Percentiles rank a stretch among this genome's conserved stretches.
Evolutionary conservation across 2,329 filamentous ascomycete species (phyloP).

Genomic region (Thielaviopsis populi): DNA sequence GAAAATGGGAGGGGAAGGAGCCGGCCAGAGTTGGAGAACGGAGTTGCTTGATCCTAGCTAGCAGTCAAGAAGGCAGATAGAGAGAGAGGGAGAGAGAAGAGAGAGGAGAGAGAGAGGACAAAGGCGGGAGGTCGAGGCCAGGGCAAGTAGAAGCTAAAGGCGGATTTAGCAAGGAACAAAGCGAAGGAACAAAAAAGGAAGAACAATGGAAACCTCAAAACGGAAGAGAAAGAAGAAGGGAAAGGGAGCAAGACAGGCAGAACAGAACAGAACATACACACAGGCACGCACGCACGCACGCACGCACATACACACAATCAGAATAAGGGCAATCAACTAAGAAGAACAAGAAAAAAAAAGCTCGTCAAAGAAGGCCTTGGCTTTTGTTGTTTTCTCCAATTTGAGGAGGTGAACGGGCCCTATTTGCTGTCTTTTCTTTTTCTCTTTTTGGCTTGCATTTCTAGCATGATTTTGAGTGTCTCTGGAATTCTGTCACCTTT

Average conservation of each 20-base stretch:
- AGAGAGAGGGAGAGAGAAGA: neutral
- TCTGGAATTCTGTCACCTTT: neutral
- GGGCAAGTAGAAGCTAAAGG: neutral
- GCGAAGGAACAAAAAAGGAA: conserved; percentile 2
- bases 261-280: no score
- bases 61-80: neutral
- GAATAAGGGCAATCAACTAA: neutral
- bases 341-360: neutral
- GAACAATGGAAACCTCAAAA: conserved; percentile 1
- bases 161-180: neutral
- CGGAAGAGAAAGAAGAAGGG: neutral
- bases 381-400: neutral
- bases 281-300: no score
- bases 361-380: neutral
- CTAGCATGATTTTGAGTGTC: neutral
- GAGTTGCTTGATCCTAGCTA: neutral
- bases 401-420: neutral
- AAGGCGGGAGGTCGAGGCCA: neutral
- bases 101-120: neutral
- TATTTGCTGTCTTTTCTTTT: neutral
- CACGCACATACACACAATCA: neutral
- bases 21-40: neutral
- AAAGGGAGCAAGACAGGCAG: neutral
- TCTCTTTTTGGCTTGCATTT: neutral
- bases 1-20: neutral